These are phyloP conservation scores for Puccinia horiana DNA, from an alignment of 1,284 basidiomycete species.

Conservation along the genomic window DNA sequence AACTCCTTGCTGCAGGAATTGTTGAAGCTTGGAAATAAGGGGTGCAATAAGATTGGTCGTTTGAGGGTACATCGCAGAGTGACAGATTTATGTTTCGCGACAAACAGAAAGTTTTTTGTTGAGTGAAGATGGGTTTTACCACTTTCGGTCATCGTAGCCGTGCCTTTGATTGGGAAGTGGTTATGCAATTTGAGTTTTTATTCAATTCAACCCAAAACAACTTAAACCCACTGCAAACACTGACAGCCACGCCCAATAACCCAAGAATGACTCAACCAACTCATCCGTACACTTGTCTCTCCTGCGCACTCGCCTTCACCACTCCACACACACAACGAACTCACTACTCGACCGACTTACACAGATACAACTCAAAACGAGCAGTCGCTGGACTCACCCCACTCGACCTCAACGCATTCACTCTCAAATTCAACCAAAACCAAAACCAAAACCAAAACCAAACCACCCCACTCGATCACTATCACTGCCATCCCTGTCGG, in stretches of 20 bases:
- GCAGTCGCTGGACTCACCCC: slow-evolving; percentile 88
- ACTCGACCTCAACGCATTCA: slow-evolving; percentile 75
- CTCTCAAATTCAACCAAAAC: slow-evolving; percentile 82
- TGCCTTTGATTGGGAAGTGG: too few relatives aligned
- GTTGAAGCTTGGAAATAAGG: too few relatives aligned
- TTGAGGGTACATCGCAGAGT: too few relatives aligned
- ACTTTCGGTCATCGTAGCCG: too few relatives aligned
- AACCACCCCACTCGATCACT: neutral
- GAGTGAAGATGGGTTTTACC: too few relatives aligned
- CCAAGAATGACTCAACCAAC: neutral
- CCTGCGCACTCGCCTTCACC: slow-evolving; percentile 85
- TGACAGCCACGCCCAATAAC: neutral
- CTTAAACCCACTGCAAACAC: too few relatives aligned
- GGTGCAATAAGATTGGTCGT: too few relatives aligned
- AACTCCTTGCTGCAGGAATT: too few relatives aligned
- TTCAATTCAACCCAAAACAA: too few relatives aligned
- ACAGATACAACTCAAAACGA: slow-evolving; percentile 98
- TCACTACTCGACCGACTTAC: slow-evolving; percentile 92
- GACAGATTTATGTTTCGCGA: too few relatives aligned
- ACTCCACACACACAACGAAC: slow-evolving; percentile 81
- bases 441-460: neutral
- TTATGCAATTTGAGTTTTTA: too few relatives aligned
- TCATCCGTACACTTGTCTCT: slow-evolving; percentile 77
- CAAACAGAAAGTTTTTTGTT: too few relatives aligned
- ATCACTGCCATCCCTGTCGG: slow-evolving; percentile 61